Base-by-base conservation (phyloP, 306 rosid species). In the Pachyrhizus erosus region DNA sequence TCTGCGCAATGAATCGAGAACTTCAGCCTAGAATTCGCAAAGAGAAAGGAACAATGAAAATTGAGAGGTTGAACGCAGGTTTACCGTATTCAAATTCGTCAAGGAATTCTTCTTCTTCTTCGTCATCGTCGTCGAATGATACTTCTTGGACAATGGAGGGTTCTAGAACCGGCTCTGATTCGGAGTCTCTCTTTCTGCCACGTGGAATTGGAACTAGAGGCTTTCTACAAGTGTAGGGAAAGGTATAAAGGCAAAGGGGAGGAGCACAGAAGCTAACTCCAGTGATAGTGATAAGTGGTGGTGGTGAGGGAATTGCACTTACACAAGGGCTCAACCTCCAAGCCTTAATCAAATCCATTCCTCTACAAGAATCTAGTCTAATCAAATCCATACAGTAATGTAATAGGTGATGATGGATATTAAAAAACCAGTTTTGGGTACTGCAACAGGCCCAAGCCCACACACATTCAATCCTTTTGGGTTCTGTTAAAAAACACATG, bases 91-190 rank as follows among this genome's bases (percentile, higher is more conserved):
- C 85, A 3, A 62, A 52, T 27, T 75, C 86, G 4, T 75, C 80
- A 7, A 79, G 37, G 27, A 70, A 20, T 18, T 60, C 65, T 4
- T 46, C 82, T 27, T 80, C 85, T 12, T 68, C 83, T 13, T 70
- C 94, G 17, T 85, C 94, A 1, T 54, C 61, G 14, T 58, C 89
- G 39, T 89, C 90, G 31, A 52, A 18, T 1, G 93, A 84, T 20
- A 90, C 91, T 80, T 94, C 88, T 80, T 91, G 88, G 21, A 87
- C 70, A 58, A 93, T 80, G 77, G 89, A 34, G 13, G 92, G 88
- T 72, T 86, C 88, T 80, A 88, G 88, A 80, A 90, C 37, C 14
- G 92, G 93, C 39, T 88, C 89, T 0, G 93, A 81, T 69, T 89
- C 91, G 2, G 93, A 83, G 81, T 75, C 82, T 78, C 70, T 89